Evolutionary conservation across 2,329 filamentous ascomycete species (phyloP).

Genomic region (Colletotrichum sojae): DNA sequence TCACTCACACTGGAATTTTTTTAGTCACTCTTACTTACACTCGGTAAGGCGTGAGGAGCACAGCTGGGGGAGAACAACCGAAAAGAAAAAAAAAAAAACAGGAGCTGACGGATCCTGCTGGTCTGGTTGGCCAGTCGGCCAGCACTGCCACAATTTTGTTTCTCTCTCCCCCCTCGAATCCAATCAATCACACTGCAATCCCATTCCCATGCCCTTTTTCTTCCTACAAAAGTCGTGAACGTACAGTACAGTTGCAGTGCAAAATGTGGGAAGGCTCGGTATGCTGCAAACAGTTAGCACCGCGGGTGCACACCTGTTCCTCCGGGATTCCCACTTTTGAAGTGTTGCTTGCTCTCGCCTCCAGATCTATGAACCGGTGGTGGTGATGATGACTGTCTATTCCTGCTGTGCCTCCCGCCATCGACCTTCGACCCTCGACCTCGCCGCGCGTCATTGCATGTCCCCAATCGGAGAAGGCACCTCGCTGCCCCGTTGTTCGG

Average conservation of each 20-base stretch:
- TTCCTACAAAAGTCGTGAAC: neutral
- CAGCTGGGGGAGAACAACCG: neutral
- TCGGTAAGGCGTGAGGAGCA: neutral
- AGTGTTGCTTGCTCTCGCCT: neutral
- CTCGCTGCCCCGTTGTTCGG: no score
- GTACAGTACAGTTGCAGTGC: neutral
- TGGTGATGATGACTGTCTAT: no score
- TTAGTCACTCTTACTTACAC: neutral
- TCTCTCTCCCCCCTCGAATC: neutral
- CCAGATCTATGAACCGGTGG: no score
- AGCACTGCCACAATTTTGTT: conserved; percentile 36
- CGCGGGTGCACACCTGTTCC: neutral
- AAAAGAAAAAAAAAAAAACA: conserved; percentile 2
- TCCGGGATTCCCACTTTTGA: conserved; percentile 25
- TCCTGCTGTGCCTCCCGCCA: no score
- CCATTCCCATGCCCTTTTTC: neutral
- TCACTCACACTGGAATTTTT: neutral
- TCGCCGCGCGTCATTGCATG: no score
- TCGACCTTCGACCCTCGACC: no score
- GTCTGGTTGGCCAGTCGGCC: conserved; percentile 17
- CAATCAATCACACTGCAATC: neutral
- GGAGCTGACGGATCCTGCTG: neutral
- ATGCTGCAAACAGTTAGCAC: conserved; percentile 37
- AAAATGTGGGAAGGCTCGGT: conserved; percentile 21
- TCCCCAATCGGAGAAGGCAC: no score